Base-by-base conservation (phyloP, 352 stramenopile genomes). In the Ophiocytium majus region DNA sequence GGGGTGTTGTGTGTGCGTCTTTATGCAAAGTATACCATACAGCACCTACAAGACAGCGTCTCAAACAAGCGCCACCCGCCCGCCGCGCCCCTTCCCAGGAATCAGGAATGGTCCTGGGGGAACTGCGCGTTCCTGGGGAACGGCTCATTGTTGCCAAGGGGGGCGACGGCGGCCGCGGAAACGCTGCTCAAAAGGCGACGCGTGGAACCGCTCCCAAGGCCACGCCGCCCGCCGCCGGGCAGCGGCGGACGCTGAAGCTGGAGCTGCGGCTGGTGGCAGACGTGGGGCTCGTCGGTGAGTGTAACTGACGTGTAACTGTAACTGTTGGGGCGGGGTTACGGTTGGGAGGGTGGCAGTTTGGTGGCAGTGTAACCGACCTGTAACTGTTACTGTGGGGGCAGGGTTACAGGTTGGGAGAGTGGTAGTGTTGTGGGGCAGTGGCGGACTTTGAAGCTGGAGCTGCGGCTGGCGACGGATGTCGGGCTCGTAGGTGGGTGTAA, bases 261-360 rank as follows among this genome's bases (percentile, higher is more conserved):
- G 96, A 99, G 90, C 93, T 99, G 74, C 96, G 98, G 88, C 94
- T 98, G 1, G 97, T 99, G 63, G 98, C 97, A 1, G 97, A 99
- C 89, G 95, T 99, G 9, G 97, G 97, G 31, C 80, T 88, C 75
- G 84, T 88, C 32, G 82, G 83, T 80, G 32, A 32, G 50, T 9
- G 43, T n/a, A n/a, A n/a, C n/a, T n/a, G n/a, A n/a, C n/a, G n/a
- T n/a, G n/a, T n/a, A n/a, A n/a, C n/a, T n/a, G n/a, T n/a, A n/a
- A n/a, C n/a, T n/a, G n/a, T n/a, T n/a, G n/a, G n/a, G n/a, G n/a
- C n/a, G n/a, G n/a, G n/a, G n/a, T n/a, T n/a, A n/a, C n/a, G n/a
- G n/a, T n/a, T n/a, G n/a, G n/a, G n/a, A n/a, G n/a, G n/a, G n/a
- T n/a, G n/a, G n/a, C n/a, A n/a, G n/a, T n/a, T n/a, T n/a, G n/a